Evolutionary conservation across 2,329 filamentous ascomycete species (phyloP), one percentile per base, ranked within the genome.

Genomic region (Elsinoe fawcettii): DNA sequence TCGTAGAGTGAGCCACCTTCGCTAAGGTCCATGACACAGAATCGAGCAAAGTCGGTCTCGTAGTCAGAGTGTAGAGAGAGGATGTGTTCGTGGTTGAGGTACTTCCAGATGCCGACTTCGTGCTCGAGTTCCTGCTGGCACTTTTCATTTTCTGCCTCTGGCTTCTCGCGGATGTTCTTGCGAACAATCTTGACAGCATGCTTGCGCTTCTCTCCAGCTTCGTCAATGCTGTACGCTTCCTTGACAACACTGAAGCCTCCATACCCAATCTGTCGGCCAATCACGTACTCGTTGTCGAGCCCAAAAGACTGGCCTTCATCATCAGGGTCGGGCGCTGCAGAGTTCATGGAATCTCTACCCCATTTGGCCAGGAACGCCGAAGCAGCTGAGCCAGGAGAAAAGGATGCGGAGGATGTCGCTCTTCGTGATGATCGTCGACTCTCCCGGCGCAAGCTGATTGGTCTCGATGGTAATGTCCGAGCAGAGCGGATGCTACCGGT

Each of bases 121-220:
- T 86, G 84, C 64, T 86, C 84, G 60, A 87, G 84, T 61, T 85
- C 80, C 9, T 82, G 80, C 65, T 86, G 84, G 11, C 82, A 77
- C 61, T 79, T 77, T 39, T 87, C 84, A 61, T 86, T 86, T 62
- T 85, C 81, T 16, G 72, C 69, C 60, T 86, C 83, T 25, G 74
- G 75, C 61, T 77, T 79, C 56, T 78, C 76, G 9, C 71, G 67
- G 20, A 83, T 73, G 51, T 78, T 73, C 65, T 84, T 85, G 60
- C 78, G 81, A 16, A 87, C 82, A 62, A 87, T 84, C 66, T 87
- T 87, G 60, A 87, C 84, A 2, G 84, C 84, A 55, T 78, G 77
- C n/a, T 79, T 75, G 41, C 77, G 73, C 37, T 78, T 77, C 51
- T 75, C 71, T 30, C 77, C 78, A 18, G 63, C 58, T 32, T 73